Conservation (phyloP, 306 rosid species). For the Crataegus laevigata region DNA sequence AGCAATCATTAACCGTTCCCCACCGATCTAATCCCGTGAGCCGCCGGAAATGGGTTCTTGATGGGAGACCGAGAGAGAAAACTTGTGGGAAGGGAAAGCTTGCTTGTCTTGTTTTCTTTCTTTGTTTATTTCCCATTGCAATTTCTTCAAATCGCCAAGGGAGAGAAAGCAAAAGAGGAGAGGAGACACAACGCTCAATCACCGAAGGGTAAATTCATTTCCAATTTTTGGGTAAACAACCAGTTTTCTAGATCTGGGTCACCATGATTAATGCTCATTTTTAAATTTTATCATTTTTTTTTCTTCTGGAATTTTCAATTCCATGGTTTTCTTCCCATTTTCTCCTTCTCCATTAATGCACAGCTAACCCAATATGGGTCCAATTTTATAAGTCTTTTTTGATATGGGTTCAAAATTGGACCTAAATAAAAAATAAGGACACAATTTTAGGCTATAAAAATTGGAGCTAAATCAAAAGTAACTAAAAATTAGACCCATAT, state of each 20-base stretch:
- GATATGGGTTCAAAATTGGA: no score
- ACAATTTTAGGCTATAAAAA: no score
- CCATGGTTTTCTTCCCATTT: neutral
- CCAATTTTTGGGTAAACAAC: neutral
- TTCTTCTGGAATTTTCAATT: neutral
- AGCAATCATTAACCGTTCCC: no score
- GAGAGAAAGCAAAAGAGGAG: neutral
- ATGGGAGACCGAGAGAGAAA: no score
- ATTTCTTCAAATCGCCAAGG: neutral
- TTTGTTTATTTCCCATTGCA: neutral
- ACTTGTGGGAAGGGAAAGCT: neutral
- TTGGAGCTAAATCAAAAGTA: no score
- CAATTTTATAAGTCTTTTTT: no score
- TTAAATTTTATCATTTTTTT: neutral
- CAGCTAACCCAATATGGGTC: neutral
- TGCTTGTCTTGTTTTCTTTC: neutral
- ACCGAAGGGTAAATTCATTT: neutral
- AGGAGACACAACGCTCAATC: constrained; percentile 2
- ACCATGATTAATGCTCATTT: neutral
- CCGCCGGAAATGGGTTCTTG: no score
- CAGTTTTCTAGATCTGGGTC: neutral
- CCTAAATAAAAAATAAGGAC: no score
- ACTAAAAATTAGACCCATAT: no score
- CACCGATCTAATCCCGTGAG: no score
- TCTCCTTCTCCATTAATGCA: neutral